Evolutionary conservation across 176 grass and related monocot species (phyloP), one percentile per base, ranked within the genome.

Genomic region (Eleusine indica): DNA sequence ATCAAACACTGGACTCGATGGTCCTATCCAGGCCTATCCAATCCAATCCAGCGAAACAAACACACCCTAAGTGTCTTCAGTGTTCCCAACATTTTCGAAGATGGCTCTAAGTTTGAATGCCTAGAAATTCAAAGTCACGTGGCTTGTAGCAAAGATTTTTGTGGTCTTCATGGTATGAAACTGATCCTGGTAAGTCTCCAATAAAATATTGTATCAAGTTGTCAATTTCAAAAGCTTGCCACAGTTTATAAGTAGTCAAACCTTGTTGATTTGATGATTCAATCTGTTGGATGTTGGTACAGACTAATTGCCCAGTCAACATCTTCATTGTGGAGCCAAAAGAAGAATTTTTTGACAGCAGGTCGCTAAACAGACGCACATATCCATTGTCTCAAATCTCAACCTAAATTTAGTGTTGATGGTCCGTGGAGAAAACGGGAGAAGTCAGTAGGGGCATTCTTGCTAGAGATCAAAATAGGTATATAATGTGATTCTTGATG

Each of bases 261-360:
- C 12, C 49, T 83, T 64, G 21, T 71, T 10, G n/a, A 72, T 10
- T 61, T 37, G 21, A 57, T 47, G 9, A 4, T 63, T 39, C 22
- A n/a, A 51, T 51, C 1, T 74, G 30, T 4, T 53, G 51, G 15
- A 53, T 4, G 51, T 74, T 66, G 74, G 7, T 14, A 57, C 22
- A 68, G 82, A 58, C 74, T 35, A 42, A 70, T 15, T 65, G 51
- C 39, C 48, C 17, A 3, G 64, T 57, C 43, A 58, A 51, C 29
- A 78, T 86, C 21, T 85, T 67, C 83, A 10, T 30, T 52, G 76
- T 85, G 83, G 83, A 85, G 72, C 44, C 68, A 78, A 51, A 86
- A 79, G 54, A 63, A 80, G 37, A 69, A 79, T 35, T 53, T 43
- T 57, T 57, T 19, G 53, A 57, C 53, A 21, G 51, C 51, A 51